Evolutionary conservation across 345 rosid genomes (phyloP).

Genomic region (Brassica juncea): DNA sequence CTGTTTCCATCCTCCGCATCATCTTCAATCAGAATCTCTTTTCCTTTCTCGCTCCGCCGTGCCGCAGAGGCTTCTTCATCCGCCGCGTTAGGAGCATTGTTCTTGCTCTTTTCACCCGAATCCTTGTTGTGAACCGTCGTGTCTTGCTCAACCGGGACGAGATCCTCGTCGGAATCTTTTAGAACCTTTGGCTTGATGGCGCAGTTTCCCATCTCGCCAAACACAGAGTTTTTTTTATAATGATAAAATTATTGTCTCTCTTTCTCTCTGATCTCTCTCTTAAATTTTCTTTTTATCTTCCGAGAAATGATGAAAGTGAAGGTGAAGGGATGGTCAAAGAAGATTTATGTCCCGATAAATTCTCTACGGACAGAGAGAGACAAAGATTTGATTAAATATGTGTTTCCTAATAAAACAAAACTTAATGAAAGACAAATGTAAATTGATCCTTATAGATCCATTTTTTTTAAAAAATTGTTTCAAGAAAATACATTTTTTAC

Average conservation of each 20-base stretch:
- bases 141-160: slow-evolving; percentile 32
- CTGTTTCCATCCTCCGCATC: slow-evolving; percentile 23
- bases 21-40: slow-evolving; percentile 40
- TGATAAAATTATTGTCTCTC: neutral
- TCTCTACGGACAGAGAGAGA: slow-evolving; percentile 33
- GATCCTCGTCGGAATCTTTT: slow-evolving; percentile 35
- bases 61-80: slow-evolving; percentile 25
- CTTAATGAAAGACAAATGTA: neutral
- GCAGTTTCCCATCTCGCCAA: slow-evolving; percentile 38
- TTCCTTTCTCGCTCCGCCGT: slow-evolving; percentile 40
- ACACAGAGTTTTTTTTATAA: neutral
- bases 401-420: neutral
- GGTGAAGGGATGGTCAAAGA: slow-evolving; percentile 38
- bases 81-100: neutral
- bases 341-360: slow-evolving; percentile 15
- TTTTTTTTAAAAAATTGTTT: too few species aligned
- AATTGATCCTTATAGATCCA: too few species aligned
- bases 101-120: neutral
- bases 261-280: slow-evolving; percentile 7
- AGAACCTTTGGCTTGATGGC: slow-evolving; percentile 44
- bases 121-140: slow-evolving; percentile 12
- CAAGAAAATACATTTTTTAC: too few species aligned
- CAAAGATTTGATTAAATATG: slow-evolving; percentile 26
- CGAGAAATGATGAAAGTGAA: slow-evolving; percentile 3
- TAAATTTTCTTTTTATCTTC: slow-evolving; percentile 6